Base-by-base conservation (phyloP, 2,329 filamentous ascomycete genomes). In the Ophiocordyceps camponoti-rufipedis region DNA sequence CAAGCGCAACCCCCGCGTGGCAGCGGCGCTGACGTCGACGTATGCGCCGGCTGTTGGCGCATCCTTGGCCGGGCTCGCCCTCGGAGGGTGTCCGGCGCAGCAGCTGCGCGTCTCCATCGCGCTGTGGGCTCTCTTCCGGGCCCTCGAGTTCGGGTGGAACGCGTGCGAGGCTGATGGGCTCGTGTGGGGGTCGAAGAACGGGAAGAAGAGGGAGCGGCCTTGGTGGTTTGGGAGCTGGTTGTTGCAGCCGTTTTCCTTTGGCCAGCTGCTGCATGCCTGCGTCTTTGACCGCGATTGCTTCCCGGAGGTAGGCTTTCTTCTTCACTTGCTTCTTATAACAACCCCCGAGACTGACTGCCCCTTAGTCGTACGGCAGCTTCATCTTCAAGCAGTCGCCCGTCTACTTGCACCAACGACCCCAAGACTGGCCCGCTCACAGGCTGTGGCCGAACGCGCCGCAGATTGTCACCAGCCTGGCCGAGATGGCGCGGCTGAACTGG, bases 41-140 rank as follows among this genome's bases (percentile, higher is more conserved):
- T 82, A 87, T 58, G 84, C 89, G 1, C 89, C 89, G 1, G 87
- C 88, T 2, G 72, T 95, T n/a, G 91, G 89, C 11, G 88, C 89
- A 6, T 87, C 85, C 54, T 62, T 95, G 43, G 86, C 89, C 1
- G 89, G 89, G 3, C 72, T 94, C 44, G 81, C 85, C 44, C 68
- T 96, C 16, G 85, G 84, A 8, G 73, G 94, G 10, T 85, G 78
- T 51, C 70, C 89, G 57, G 53, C 75, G 1, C 62, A 67, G 51
- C 70, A 75, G 56, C 61, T 91, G 53, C 79, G 91, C 44, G 70
- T 89, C 45, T 85, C 84, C 0, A 73, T 91, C 42, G 80, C 86
- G 13, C 85, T 96, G 49, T 93, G 89, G 58, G 69, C 80, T 46
- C 70, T 86, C 49, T 89, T 86, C 52, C 75, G 85, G 44, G 84